phyloP scores from a whole-genome alignment of 495 filamentous ascomycete genomes.

The Haplographium delicatum region DNA sequence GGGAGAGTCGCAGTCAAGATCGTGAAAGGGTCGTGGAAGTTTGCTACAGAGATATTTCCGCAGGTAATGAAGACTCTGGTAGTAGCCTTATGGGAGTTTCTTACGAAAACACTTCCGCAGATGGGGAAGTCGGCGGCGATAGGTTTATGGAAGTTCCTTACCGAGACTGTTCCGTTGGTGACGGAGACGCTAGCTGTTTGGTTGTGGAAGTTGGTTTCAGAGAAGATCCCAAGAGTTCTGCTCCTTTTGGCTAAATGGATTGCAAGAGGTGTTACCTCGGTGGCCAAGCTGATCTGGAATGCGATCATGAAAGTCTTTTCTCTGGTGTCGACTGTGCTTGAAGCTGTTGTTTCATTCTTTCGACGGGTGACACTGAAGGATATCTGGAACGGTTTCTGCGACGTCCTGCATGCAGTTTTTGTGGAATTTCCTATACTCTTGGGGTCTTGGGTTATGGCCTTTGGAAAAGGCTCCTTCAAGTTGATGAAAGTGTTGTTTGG shows the following conservation, averaged over 20 bases:
- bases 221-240: constrained; percentile 27
- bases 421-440: constrained; percentile 29
- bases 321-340: constrained; percentile 32
- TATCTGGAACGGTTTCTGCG: constrained; percentile 31
- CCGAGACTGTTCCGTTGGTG: constrained; percentile 7
- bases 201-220: constrained; percentile 23
- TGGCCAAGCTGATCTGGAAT: constrained; percentile 25
- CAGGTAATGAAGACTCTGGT: no score
- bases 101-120: constrained; percentile 13
- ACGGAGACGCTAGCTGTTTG: not conserved
- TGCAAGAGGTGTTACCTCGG: constrained; percentile 26
- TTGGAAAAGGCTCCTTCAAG: constrained; percentile 23
- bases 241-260: constrained; percentile 29
- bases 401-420: constrained; percentile 30
- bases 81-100: not conserved
- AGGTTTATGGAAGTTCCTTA: constrained; percentile 4
- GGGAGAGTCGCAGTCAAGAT: not conserved
- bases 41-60: not conserved
- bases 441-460: constrained; percentile 20
- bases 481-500: constrained; percentile 31
- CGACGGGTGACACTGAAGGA: constrained; percentile 33
- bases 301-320: constrained; percentile 28
- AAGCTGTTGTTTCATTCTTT: constrained; percentile 34
- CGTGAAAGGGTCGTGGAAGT: constrained; percentile 1
- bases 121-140: not conserved